phyloP scores from a whole-genome alignment of 352 stramenopile genomes.

The Phytophthora hibernalis region DNA sequence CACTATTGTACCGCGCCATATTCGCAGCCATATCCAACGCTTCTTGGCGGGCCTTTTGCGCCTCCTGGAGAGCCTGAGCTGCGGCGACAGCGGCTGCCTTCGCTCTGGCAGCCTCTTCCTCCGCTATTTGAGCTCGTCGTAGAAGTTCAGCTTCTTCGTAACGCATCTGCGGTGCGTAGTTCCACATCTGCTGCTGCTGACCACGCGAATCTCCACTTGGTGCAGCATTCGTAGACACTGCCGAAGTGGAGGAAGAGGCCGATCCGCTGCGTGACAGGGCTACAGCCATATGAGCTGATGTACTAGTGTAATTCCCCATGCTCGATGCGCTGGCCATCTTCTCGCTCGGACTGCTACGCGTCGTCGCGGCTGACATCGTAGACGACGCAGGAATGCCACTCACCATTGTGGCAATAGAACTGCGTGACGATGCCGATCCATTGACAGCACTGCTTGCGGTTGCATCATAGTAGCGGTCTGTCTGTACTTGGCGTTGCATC shows the following conservation, averaged over 20 bases:
- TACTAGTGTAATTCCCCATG: slow-evolving; percentile 30
- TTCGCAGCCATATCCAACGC: slow-evolving; percentile 85
- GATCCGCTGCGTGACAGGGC: slow-evolving; percentile 40
- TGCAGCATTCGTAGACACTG: slow-evolving; percentile 35
- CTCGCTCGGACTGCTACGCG: slow-evolving; percentile 31
- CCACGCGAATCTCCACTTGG: slow-evolving; percentile 29
- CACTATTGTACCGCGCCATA: slow-evolving; percentile 72
- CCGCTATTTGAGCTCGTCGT: slow-evolving; percentile 67
- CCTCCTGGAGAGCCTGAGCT: slow-evolving; percentile 76
- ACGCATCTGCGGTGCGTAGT: slow-evolving; percentile 68
- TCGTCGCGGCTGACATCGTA: slow-evolving; percentile 33
- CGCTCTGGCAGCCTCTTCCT: slow-evolving; percentile 83
- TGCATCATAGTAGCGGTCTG: slow-evolving; percentile 48
- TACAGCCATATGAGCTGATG: slow-evolving; percentile 42
- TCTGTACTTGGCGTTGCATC: slow-evolving; percentile 40
- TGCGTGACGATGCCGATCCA: slow-evolving; percentile 16
- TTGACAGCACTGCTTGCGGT: slow-evolving; percentile 28
- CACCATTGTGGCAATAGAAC: slow-evolving; percentile 37
- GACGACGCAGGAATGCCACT: slow-evolving; percentile 43
- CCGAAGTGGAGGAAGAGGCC: slow-evolving; percentile 39
- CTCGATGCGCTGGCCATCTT: slow-evolving; percentile 29
- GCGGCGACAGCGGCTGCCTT: slow-evolving; percentile 73
- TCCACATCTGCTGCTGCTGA: slow-evolving; percentile 78
- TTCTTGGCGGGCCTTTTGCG: slow-evolving; percentile 79
- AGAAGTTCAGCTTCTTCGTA: slow-evolving; percentile 84